phyloP scores from a whole-genome alignment of 2,329 filamentous ascomycete species.

The Alternaria triticina region DNA sequence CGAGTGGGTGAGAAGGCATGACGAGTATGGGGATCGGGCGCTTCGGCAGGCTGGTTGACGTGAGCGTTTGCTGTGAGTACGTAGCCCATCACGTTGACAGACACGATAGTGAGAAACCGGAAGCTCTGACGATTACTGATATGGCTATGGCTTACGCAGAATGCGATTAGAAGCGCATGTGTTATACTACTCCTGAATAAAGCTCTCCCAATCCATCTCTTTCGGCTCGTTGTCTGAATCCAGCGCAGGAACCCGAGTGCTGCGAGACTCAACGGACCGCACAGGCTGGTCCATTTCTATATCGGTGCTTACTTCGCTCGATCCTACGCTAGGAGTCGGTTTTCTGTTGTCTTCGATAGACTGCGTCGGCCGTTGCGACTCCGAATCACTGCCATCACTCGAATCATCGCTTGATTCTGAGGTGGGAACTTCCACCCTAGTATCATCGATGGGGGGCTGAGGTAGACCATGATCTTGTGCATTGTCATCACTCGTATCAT shows the following conservation, averaged over 20 bases:
- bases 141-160: background rate
- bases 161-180: background rate
- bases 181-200: background rate
- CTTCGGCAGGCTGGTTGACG: background rate
- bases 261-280: background rate
- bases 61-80: background rate
- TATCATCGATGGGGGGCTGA: slow-evolving; percentile 4
- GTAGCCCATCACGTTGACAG: background rate
- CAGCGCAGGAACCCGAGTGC: background rate
- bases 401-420: background rate
- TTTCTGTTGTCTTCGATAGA: slow-evolving; percentile 1
- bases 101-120: background rate
- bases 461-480: background rate
- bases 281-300: background rate
- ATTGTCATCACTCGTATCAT: background rate
- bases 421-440: background rate
- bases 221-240: slow-evolving; percentile 8
- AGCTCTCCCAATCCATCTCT: slow-evolving; percentile 18
- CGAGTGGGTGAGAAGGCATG: background rate
- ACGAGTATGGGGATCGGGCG: background rate
- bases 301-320: background rate
- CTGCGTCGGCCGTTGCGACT: background rate
- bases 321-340: background rate
- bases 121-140: background rate
- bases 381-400: background rate